A percentile compares a stretch with the other conserved stretches of the same genome.
Conservation (phyloP, 495 filamentous ascomycete species). For the Aspergillus asperescens region DNA sequence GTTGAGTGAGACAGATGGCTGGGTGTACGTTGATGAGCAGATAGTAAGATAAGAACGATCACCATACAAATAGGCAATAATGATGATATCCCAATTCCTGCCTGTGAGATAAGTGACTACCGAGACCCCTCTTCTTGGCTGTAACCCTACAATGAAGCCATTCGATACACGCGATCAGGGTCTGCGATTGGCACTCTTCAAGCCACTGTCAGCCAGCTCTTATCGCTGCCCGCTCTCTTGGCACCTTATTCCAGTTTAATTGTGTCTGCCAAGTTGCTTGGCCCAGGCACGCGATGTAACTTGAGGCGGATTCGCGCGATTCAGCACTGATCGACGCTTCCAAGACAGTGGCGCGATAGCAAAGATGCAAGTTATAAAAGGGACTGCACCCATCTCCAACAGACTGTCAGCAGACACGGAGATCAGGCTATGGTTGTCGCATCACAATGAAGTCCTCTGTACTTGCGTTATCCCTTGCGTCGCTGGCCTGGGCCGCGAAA, state of each 20-base stretch:
- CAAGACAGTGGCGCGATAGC: neutral
- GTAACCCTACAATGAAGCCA: neutral
- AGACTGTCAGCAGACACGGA: neutral
- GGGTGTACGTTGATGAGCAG: too few relatives aligned
- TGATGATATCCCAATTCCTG: too few relatives aligned
- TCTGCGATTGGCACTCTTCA: neutral
- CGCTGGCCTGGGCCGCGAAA: neutral
- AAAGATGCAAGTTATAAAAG: neutral
- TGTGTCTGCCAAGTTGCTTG: neutral
- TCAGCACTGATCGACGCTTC: neutral
- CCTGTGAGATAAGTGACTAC: neutral
- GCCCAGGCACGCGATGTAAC: constrained; percentile 14
- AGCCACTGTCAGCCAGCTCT: neutral
- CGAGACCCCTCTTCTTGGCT: constrained; percentile 1
- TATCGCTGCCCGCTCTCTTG: neutral
- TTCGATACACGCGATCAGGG: neutral
- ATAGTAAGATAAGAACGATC: too few relatives aligned
- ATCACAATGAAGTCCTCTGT: neutral
- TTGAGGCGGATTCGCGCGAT: neutral
- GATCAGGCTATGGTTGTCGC: neutral
- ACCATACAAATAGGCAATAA: too few relatives aligned
- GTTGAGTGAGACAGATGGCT: too few relatives aligned
- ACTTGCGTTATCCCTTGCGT: neutral
- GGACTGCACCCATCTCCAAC: neutral
- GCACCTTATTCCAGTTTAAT: neutral